Evolutionary conservation across 371 early-diverging fungal species (phyloP), one percentile per base, ranked within the genome.

Genomic region (Mortierella sp.): DNA sequence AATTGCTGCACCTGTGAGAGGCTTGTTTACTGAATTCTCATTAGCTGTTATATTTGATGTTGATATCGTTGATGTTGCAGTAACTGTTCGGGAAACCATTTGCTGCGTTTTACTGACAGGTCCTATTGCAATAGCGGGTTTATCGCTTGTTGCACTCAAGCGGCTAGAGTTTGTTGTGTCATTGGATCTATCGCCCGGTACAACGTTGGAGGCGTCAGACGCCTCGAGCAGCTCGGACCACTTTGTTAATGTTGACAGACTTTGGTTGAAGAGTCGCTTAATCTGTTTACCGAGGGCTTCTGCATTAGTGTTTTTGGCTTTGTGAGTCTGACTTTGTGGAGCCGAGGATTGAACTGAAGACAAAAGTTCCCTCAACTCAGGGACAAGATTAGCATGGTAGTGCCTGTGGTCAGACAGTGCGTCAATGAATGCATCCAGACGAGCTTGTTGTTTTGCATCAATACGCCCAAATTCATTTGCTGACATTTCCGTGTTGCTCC

Each of bases 251-350:
- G 74, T 74, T 6, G 52, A 22, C 58, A 79, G 32, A 24, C 67
- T 64, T 55, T 74, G 74, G 62, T 79, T 79, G 61, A 79, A 64
- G 21, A 79, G 65, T 10, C 64, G 71, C 52, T 79, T 79, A 64
- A 79, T 71, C 57, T 79, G 70, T 32, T 74, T 74, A 28, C 58
- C 52, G 22, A 76, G 38, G 13, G 6, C 19, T 9, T 24, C 59
- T 8, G 28, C 19, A 16, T 38, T 4, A 22, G 7, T 19, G 28
- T 57, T 16, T 40, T 13, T 36, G 16, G 48, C 8, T 43, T 47
- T 53, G 38, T 52, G 55, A 19, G 1, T 2, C 57, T 50, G 55
- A 21, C 2, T 22, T 1, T 40, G 16, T 15, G 45, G 19, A 15
- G 16, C 28, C 10, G 58, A 50, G 36, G 53, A 3, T n/a, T 28